Base-by-base conservation (phyloP, 176 grass and related monocot genomes). In the Stipa capillata region DNA sequence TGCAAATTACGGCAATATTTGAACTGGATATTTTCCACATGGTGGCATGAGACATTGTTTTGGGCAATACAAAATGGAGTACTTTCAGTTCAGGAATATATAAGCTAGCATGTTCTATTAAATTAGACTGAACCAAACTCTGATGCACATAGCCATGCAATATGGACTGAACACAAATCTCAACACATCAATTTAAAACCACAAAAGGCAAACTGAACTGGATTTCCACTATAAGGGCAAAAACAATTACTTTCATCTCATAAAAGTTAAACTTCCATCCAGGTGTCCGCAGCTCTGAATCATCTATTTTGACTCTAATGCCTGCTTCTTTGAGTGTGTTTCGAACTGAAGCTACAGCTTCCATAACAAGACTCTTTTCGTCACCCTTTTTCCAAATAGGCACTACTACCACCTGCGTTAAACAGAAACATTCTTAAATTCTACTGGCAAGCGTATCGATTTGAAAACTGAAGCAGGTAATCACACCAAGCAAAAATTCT, bases 211-310 rank as follows among this genome's bases (percentile, higher is more conserved):
- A 11, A 82, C 45, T n/a, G 18, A 53, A 70, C 6, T 36, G 24
- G 54, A 51, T 29, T 42, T 37, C 36, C 54, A 65, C 28, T 53
- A 48, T 14, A 79, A 74, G 11, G 36, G 72, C n/a, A 74, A 39
- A 74, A 84, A 33, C 28, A 23, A 49, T 81, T 94, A 94, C 96
- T 86, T 98, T 98, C 96, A 95, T 98, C 83, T 98, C 96, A 85
- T 93, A 98, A n/a, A 93, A 92, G 78, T 98, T 98, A 56, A 94
- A 98, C 71, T 98, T 95, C 88, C 92, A 98, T 63, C 96, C 92
- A 8, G 96, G 96, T 52, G 90, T 91, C 23, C 84, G 81, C 73
- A 90, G 72, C 25, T 93, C 96, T 13, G 92, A 91, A 70, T 93
- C 90, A 57, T 98, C 96, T 67, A 98, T n/a, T 94, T 98, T 98